Percentiles rank a stretch among this genome's conserved stretches.
Conservation (phyloP, 202 grass and related monocot genomes). For the Brachypodium distachyon region DNA sequence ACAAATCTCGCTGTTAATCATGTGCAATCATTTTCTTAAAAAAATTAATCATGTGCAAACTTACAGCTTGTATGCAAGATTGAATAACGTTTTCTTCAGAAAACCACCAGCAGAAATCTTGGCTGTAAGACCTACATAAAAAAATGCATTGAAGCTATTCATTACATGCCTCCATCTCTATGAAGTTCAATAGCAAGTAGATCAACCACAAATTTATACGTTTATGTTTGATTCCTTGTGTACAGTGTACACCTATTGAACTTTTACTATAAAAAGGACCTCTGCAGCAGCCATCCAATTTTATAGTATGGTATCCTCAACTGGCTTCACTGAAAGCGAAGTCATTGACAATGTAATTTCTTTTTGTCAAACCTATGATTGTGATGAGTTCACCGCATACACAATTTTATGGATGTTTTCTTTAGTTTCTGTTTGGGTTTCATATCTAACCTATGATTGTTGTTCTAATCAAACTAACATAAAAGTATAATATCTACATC, state of each 20-base stretch:
- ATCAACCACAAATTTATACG: neutral
- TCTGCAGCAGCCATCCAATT: neutral
- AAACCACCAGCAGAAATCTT: conserved; percentile 66
- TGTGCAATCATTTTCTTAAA: too few relatives aligned
- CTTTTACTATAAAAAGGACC: neutral
- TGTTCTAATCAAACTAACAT: neutral
- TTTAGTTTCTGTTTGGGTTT: too few relatives aligned
- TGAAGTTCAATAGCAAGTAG: neutral
- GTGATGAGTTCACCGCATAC: neutral
- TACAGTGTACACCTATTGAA: neutral
- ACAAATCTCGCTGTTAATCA: neutral
- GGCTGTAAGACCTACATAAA: conserved; percentile 53
- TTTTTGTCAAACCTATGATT: too few relatives aligned
- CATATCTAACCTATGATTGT: neutral
- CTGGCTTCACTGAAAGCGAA: neutral
- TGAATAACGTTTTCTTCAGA: conserved; percentile 77
- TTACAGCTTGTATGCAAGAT: conserved; percentile 69
- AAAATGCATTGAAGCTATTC: neutral
- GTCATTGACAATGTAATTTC: neutral
- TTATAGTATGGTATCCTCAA: neutral
- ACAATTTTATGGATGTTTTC: neutral
- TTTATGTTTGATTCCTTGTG: neutral
- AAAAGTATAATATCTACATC: neutral
- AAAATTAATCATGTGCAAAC: conserved; percentile 18
- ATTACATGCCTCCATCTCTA: neutral